Evolutionary conservation across 192 early-diverging fungal genomes (phyloP), one percentile per base, ranked within the genome.

Genomic region (Coemansia sp.): DNA sequence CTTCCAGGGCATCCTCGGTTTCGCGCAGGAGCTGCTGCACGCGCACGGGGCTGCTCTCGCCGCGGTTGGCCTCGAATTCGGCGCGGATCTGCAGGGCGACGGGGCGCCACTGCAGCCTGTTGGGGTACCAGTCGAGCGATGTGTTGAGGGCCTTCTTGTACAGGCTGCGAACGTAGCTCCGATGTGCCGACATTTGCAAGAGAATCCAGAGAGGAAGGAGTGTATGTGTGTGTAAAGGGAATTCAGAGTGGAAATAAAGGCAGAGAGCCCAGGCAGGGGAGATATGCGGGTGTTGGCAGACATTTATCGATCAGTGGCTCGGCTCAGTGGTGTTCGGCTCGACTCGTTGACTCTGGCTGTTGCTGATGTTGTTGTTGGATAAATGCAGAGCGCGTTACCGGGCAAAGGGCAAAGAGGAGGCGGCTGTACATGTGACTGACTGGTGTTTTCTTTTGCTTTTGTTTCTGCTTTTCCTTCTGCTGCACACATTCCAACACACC

Each of bases 121-220:
- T 85, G 66, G 91, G 90, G 75, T 91, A 90, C 95, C 95, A 97
- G 80, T 95, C 92, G 47, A 84, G 74, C 13, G 89, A 83, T 27
- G 87, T 82, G 67, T 87, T 84, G 44, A 97, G 87, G 13, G 91
- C 87, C 44, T 87, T 82, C 69, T 83, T 85, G 86, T 94, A 97
- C 46, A 97, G 81, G 25, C 87, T 86, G 56, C 84, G 86, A 40
- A 95, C 87, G 65, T 89, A 85, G 44, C 74, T 73, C 46, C 81
- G 73, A 69, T 93, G 91, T 53, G 76, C 88, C 51, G 75, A 68
- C 68, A 78, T 72, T 66, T 19, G 22, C n/a, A 9, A 52, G 39
- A 45, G 18, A 33, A 30, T 10, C n/a, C 21, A 45, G 25, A 46
- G 8, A 56, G 27, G 43, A n/a, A n/a, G 23, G 24, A 27, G 13